Percentiles rank a stretch among this genome's conserved stretches.
Conservation (phyloP, 257 asterid species). For the Rehmannia glutinosa region DNA sequence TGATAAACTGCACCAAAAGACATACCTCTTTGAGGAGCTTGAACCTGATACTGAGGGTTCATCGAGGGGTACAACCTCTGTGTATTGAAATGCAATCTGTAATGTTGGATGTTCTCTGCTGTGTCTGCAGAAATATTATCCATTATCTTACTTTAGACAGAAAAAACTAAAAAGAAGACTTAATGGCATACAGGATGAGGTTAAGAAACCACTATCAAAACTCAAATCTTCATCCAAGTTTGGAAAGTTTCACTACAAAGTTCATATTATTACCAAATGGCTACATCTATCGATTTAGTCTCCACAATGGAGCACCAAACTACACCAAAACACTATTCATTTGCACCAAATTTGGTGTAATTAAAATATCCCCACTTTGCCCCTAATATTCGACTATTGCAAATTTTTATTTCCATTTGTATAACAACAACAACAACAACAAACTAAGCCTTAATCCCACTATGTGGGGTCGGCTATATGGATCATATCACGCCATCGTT, state of each 20-base stretch:
- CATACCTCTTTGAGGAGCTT: constrained; percentile 60
- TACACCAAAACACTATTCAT: too few species aligned
- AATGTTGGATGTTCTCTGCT: constrained; percentile 80
- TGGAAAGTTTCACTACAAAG: background rate
- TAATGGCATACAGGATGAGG: background rate
- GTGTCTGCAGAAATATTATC: constrained; percentile 51
- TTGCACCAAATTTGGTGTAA: too few species aligned
- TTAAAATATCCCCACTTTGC: too few species aligned
- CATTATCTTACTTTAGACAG: constrained; percentile 7
- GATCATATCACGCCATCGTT: too few species aligned
- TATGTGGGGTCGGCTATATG: too few species aligned
- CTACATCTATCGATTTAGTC: constrained; percentile 6
- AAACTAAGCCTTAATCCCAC: too few species aligned
- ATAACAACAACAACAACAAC: too few species aligned
- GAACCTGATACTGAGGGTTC: constrained; percentile 53
- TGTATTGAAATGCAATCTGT: constrained; percentile 96
- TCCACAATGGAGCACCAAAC: too few species aligned
- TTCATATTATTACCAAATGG: background rate
- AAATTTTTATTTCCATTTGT: too few species aligned
- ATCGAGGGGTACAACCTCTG: constrained; percentile 84
- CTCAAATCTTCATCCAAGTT: constrained; percentile 12
- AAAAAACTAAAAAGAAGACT: constrained; percentile 1
- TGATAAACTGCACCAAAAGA: constrained; percentile 22
- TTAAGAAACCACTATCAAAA: constrained; percentile 12
- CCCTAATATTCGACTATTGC: too few species aligned